Percentiles rank a stretch among this genome's conserved stretches.
Conservation (phyloP, 768 basidiomycete species). For the Leccinum rimulosum region DNA sequence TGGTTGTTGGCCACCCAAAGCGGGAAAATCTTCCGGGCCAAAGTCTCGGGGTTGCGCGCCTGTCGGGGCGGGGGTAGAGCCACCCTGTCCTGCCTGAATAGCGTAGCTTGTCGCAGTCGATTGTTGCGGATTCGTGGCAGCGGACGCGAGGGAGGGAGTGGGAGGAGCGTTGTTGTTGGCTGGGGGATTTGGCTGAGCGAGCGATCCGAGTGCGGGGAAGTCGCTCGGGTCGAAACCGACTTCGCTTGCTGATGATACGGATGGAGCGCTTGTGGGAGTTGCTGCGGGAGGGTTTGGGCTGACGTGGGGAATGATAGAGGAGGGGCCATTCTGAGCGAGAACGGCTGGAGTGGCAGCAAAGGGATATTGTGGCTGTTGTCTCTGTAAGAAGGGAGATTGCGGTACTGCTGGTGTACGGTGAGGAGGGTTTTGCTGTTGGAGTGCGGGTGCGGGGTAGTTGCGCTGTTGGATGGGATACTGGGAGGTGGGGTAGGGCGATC, state of each 20-base stretch:
- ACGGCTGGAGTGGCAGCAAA: conserved; percentile 47
- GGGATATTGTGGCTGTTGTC: conserved; percentile 54
- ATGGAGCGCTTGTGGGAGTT: conserved; percentile 47
- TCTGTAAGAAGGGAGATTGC: conserved; percentile 63
- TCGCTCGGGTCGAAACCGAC: conserved; percentile 83
- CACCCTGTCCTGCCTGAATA: conserved; percentile 67
- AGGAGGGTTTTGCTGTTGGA: conserved; percentile 48
- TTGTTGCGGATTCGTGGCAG: conserved; percentile 29
- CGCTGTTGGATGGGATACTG: conserved; percentile 32
- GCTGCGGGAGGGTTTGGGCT: conserved; percentile 43
- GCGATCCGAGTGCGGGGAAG: conserved; percentile 80
- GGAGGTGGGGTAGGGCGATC: conserved; percentile 45
- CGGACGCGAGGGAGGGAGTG: conserved; percentile 21
- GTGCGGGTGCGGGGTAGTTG: conserved; percentile 38
- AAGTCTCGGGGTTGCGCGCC: conserved; percentile 40
- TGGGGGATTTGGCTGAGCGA: conserved; percentile 44
- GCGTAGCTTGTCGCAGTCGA: conserved; percentile 68
- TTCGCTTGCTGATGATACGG: conserved; percentile 66
- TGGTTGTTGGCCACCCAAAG: conserved; percentile 46
- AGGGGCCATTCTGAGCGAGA: conserved; percentile 54
- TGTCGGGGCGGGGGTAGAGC: conserved; percentile 12
- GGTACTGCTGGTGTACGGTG: conserved; percentile 59
- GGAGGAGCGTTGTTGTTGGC: conserved; percentile 37
- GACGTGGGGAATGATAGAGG: conserved; percentile 56
- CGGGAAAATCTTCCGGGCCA: conserved; percentile 88